Percentiles rank a stretch among this genome's conserved stretches.
These are phyloP conservation scores for Porogramme epimiltina DNA, from an alignment of 1,284 basidiomycete species.

Conservation along the genomic window DNA sequence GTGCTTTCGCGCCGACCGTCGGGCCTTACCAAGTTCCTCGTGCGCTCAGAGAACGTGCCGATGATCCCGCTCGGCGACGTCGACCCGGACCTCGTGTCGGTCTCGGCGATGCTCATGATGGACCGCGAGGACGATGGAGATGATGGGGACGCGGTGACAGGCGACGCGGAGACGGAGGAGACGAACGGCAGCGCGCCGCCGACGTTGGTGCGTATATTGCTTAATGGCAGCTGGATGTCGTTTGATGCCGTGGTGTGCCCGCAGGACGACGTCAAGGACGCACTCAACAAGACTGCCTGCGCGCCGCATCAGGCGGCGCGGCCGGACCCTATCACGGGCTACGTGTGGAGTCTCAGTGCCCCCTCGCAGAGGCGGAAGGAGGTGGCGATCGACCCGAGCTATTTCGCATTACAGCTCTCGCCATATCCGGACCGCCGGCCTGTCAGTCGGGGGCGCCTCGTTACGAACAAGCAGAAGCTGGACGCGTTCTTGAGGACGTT, in stretches of 20 bases:
- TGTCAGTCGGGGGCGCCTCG: slow-evolving; percentile 41
- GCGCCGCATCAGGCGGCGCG: slow-evolving; percentile 10
- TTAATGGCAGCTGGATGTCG: slow-evolving; percentile 2
- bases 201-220: slow-evolving; percentile 5
- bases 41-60: slow-evolving; percentile 89
- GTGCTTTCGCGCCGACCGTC: slow-evolving; percentile 87
- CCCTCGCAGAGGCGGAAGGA: slow-evolving; percentile 87
- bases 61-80: slow-evolving; percentile 83
- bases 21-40: slow-evolving; percentile 87
- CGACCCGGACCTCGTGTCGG: slow-evolving; percentile 72
- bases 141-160: neutral
- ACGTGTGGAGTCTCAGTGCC: slow-evolving; percentile 83
- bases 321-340: slow-evolving; percentile 72
- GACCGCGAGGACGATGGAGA: slow-evolving; percentile 45
- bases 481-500: slow-evolving; percentile 67
- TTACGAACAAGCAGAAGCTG: slow-evolving; percentile 59
- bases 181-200: slow-evolving; percentile 2
- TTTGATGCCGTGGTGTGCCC: slow-evolving; percentile 16
- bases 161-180: slow-evolving; percentile 2
- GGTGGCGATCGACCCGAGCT: slow-evolving; percentile 85
- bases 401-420: slow-evolving; percentile 87
- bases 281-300: slow-evolving; percentile 13
- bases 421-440: slow-evolving; percentile 64
- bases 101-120: slow-evolving; percentile 76
- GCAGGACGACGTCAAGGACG: slow-evolving; percentile 17